Conservation (phyloP, 495 filamentous ascomycete species). For the Trypethelium eluteriae region DNA sequence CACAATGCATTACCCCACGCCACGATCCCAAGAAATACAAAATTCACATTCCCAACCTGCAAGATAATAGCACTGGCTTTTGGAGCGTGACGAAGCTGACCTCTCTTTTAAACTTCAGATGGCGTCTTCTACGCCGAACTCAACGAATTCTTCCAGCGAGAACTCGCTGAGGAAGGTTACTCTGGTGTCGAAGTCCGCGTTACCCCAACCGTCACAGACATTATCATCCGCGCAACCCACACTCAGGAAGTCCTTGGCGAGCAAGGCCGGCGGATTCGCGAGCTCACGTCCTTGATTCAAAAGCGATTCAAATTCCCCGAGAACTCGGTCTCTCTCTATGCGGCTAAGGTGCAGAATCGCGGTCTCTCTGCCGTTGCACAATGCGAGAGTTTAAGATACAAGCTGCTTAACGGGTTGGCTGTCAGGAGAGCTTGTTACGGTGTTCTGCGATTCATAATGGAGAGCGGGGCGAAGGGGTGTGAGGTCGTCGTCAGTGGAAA, state of each 20-base stretch:
- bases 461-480: slow-evolving; percentile 97
- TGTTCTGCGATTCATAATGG: slow-evolving; percentile 99
- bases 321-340: slow-evolving; percentile 98
- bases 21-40: neutral
- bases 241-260: slow-evolving; percentile 99
- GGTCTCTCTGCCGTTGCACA: slow-evolving; percentile 98
- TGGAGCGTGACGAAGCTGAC: neutral
- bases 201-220: slow-evolving; percentile 98
- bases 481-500: slow-evolving; percentile 99
- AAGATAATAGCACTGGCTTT: neutral
- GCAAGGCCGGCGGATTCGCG: slow-evolving; percentile 98
- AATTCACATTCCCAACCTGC: neutral
- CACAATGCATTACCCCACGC: neutral
- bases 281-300: slow-evolving; percentile 99
- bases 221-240: slow-evolving; percentile 99
- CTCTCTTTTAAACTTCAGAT: slow-evolving; percentile 41
- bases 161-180: slow-evolving; percentile 99
- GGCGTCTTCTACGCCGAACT: slow-evolving; percentile 99
- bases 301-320: slow-evolving; percentile 99
- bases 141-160: slow-evolving; percentile 99
- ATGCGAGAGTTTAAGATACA: slow-evolving; percentile 99
- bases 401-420: slow-evolving; percentile 97
- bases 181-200: slow-evolving; percentile 99
- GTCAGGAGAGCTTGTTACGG: slow-evolving; percentile 97
- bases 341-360: slow-evolving; percentile 99